Base-by-base conservation (phyloP, 2,329 filamentous ascomycete species). In the Thelonectria rubi region DNA sequence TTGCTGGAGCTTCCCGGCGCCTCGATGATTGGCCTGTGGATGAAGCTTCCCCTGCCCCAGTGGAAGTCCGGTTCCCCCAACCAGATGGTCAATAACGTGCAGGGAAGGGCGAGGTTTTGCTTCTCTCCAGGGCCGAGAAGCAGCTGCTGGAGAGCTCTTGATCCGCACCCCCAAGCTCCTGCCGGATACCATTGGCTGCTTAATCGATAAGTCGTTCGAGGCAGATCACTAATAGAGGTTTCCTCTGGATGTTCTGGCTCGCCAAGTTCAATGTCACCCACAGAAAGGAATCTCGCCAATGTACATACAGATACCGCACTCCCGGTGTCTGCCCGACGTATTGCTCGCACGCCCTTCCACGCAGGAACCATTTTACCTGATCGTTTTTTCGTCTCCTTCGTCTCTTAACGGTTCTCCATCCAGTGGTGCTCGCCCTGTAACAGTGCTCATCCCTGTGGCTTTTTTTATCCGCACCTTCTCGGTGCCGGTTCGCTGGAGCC, bases 121-220 rank as follows among this genome's bases (percentile, higher is more conserved):
- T 68, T 70, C 64, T 66, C 60, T 60, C 57, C 55, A 50, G 58
- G 62, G 59, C 62, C 65, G 66, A 68, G 68, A 70, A 69, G 65
- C 52, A 49, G 69, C n/a, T n/a, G 60, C 62, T 67, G 65, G 58
- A 70, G 48, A 72, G 66, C 68, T 68, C 53, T 40, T 52, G 67
- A 62, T 52, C 65, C 66, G 62, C 69, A 69, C 65, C 64, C 66
- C 64, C 64, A 55, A 71, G 63, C 69, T 71, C 56, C 58, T 60
- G 49, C 50, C 59, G 45, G 57, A 62, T 66, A 48, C 60, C 56
- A 72, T 72, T 72, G 69, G 69, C n/a, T 55, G 60, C 54, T 54
- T 37, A 63, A 55, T 47, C 60, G 64, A 63, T 64, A 65, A 68
- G 68, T 72, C 69, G 62, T 72, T 72, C 68, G 66, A 72, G 67